A percentile compares a stretch with the other conserved stretches of the same genome.
Evolutionary conservation across 148 eudicot genomes (phyloP).

Genomic region (Rhododendron molle): DNA sequence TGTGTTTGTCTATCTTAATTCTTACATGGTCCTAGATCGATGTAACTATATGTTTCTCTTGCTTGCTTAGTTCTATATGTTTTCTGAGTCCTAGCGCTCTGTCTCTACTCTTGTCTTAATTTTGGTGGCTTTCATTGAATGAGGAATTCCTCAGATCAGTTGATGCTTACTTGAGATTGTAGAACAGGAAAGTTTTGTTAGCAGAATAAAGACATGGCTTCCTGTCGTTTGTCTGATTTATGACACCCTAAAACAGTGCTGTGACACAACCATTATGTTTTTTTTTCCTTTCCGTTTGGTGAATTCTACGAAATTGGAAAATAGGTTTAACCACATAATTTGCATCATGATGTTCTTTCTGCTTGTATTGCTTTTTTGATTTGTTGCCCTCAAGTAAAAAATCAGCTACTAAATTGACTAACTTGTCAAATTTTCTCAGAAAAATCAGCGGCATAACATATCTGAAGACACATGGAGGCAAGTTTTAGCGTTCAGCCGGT

Average conservation of each 20-base stretch:
- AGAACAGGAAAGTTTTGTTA: neutral
- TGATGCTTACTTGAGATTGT: neutral
- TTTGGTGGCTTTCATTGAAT: neutral
- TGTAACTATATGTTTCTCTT: neutral
- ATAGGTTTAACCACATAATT: neutral
- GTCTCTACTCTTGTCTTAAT: neutral
- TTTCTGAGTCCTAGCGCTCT: neutral
- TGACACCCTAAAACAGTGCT: neutral
- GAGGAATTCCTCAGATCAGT: neutral
- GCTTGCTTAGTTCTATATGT: neutral
- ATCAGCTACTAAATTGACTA: neutral
- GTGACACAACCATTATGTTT: neutral
- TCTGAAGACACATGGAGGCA: conserved; percentile 96
- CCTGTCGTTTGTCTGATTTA: neutral
- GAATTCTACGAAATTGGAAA: neutral
- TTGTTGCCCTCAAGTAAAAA: neutral
- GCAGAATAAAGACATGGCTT: neutral
- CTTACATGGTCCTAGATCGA: neutral
- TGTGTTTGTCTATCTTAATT: neutral
- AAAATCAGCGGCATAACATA: conserved; percentile 80
- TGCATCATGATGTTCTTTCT: neutral
- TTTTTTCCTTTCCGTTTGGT: no score
- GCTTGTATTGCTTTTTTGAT: neutral
- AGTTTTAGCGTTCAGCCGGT: conserved; percentile 87
- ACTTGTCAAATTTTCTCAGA: conserved; percentile 28